These are phyloP conservation scores for Colletotrichum sp. DNA, from an alignment of 2,329 filamentous ascomycete species.

Conservation along the genomic window DNA sequence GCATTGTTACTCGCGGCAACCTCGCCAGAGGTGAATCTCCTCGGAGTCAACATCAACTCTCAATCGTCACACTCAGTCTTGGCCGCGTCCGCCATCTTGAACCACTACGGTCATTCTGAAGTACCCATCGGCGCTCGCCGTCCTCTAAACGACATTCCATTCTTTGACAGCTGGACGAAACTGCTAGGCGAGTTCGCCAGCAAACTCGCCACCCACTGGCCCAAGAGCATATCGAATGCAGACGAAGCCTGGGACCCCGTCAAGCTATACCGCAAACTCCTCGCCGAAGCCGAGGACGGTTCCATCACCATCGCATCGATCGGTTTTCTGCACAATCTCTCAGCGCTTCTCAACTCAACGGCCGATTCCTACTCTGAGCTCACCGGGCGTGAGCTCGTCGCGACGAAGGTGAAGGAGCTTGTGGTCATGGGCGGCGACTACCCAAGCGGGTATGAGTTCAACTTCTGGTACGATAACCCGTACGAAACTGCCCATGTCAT, in stretches of 20 bases:
- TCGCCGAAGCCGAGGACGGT: conserved; percentile 39
- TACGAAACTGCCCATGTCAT: conserved; percentile 44
- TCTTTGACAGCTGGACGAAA: conserved; percentile 45
- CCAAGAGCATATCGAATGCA: conserved; percentile 36
- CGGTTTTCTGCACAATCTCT: conserved; percentile 52
- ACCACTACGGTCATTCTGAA: conserved; percentile 39
- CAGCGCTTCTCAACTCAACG: conserved; percentile 48
- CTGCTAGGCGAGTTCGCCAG: conserved; percentile 47
- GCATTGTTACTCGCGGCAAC: conserved; percentile 46
- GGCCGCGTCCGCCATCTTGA: conserved; percentile 42
- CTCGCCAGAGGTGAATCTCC: conserved; percentile 36
- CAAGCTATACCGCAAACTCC: conserved; percentile 45
- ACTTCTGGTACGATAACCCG: conserved; percentile 48
- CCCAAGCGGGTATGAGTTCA: conserved; percentile 50
- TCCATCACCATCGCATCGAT: conserved; percentile 50
- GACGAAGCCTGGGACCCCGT: conserved; percentile 46
- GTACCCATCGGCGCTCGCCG: conserved; percentile 41
- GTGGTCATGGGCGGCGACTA: conserved; percentile 32
- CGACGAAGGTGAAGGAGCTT: conserved; percentile 40
- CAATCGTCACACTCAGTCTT: conserved; percentile 44
- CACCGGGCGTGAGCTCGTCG: conserved; percentile 43
- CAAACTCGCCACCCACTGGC: conserved; percentile 48
- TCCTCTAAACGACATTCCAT: conserved; percentile 44
- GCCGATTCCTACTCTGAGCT: conserved; percentile 42
- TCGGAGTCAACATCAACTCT: conserved; percentile 46